Evolutionary conservation across 208 protist species (phyloP).

Genomic region (Leishmania lainsoni): DNA sequence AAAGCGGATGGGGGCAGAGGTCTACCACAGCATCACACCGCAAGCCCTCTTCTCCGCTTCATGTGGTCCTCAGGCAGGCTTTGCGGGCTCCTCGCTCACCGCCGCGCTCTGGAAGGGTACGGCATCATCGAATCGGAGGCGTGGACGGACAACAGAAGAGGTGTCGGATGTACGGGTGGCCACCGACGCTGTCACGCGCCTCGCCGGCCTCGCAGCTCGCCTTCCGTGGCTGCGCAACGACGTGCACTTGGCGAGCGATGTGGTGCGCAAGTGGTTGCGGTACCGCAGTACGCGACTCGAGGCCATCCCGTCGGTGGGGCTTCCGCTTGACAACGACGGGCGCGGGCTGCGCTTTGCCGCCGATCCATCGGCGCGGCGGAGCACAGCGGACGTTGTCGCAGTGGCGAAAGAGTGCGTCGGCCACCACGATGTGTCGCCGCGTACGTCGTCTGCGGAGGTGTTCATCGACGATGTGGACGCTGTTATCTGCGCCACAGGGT

Average conservation of each 20-base stretch:
- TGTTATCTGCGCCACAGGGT: constrained; percentile 85
- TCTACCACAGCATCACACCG: constrained; percentile 66
- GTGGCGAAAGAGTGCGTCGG: constrained; percentile 33
- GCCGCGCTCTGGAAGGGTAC: constrained; percentile 9
- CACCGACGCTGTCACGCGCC: constrained; percentile 37
- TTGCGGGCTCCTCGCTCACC: not conserved
- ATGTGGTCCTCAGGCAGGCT: not conserved
- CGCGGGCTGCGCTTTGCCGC: constrained; percentile 59
- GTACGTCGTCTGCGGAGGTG: constrained; percentile 14
- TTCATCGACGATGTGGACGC: constrained; percentile 80
- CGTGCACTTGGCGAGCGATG: constrained; percentile 41
- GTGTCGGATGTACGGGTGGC: constrained; percentile 29
- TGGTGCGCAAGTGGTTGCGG: constrained; percentile 63
- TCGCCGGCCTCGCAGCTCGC: constrained; percentile 31
- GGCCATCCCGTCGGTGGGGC: constrained; percentile 43
- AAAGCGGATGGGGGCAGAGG: constrained; percentile 62
- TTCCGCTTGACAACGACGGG: constrained; percentile 41
- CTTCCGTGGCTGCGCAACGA: constrained; percentile 59
- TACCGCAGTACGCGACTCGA: constrained; percentile 45
- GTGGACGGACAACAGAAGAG: not conserved
- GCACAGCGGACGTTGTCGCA: constrained; percentile 36
- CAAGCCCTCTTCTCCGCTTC: not conserved
- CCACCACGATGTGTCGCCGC: not conserved
- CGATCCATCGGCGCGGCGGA: constrained; percentile 18
- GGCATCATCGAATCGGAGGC: not conserved